phyloP scores from a whole-genome alignment of 2,329 filamentous ascomycete species.

The Alternaria panax region DNA sequence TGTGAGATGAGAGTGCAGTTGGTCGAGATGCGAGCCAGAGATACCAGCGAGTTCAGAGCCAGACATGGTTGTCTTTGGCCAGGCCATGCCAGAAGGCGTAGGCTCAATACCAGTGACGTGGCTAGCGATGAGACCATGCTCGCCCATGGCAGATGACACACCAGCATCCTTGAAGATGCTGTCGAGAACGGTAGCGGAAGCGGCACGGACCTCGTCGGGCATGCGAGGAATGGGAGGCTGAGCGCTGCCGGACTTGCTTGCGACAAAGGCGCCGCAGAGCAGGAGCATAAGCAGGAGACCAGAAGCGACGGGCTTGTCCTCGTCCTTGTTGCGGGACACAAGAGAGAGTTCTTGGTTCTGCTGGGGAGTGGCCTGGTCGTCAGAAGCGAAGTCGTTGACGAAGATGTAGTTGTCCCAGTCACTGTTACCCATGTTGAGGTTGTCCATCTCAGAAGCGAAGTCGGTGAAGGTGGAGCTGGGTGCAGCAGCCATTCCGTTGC shows the following conservation, averaged over 20 bases:
- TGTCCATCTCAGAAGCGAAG: constrained; percentile 83
- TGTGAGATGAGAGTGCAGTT: constrained; percentile 56
- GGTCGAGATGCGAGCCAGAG: constrained; percentile 47
- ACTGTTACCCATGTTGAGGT: constrained; percentile 76
- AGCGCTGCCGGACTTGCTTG: constrained; percentile 79
- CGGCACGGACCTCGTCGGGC: constrained; percentile 80
- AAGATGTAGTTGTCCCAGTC: constrained; percentile 85
- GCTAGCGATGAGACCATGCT: constrained; percentile 61
- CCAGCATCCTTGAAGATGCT: constrained; percentile 84
- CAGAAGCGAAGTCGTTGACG: constrained; percentile 73
- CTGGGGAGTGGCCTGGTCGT: constrained; percentile 52
- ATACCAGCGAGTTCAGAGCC: constrained; percentile 48
- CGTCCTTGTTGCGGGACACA: constrained; percentile 53
- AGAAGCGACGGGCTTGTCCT: constrained; percentile 73
- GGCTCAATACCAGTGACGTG: constrained; percentile 51
- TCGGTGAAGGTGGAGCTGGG: constrained; percentile 70
- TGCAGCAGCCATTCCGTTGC: constrained; percentile 55
- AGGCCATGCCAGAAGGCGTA: constrained; percentile 46
- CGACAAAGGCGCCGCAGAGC: constrained; percentile 93
- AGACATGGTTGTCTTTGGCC: constrained; percentile 49
- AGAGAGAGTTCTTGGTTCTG: constrained; percentile 52
- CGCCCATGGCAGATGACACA: constrained; percentile 55
- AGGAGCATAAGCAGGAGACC: constrained; percentile 93
- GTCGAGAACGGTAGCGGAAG: constrained; percentile 78
- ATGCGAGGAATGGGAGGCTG: constrained; percentile 77